Conservation (phyloP, 2,329 filamentous ascomycete species). For the Fusarium torulosum region DNA sequence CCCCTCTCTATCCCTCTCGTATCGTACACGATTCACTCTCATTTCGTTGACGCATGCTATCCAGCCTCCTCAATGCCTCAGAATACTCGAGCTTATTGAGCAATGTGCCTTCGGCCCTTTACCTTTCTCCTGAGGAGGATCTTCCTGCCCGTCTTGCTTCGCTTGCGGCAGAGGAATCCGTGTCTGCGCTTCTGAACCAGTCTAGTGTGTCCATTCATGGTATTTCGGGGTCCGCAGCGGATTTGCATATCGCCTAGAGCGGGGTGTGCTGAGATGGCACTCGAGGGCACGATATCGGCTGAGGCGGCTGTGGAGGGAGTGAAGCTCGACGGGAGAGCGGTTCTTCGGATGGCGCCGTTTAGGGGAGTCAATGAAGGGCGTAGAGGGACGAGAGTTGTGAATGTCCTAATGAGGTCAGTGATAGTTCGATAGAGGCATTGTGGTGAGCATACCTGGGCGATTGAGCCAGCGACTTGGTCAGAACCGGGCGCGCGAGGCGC, state of each 20-base stretch:
- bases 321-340: conserved; percentile 49
- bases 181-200: conserved; percentile 70
- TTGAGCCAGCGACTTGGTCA: conserved; percentile 45
- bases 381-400: conserved; percentile 63
- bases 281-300: conserved; percentile 61
- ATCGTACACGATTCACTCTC: conserved; percentile 43
- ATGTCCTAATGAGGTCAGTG: conserved; percentile 53
- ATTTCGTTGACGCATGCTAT: conserved; percentile 12
- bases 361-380: conserved; percentile 60
- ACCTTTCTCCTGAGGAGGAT: conserved; percentile 64
- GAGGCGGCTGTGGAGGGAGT: conserved; percentile 47
- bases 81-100: conserved; percentile 29
- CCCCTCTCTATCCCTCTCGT: conserved; percentile 30
- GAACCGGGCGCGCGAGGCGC: conserved; percentile 49
- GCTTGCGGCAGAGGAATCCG: conserved; percentile 66
- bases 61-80: conserved; percentile 9
- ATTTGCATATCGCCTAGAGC: conserved; percentile 65
- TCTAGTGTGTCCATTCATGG: conserved; percentile 66
- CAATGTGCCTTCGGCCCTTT: conserved; percentile 63
- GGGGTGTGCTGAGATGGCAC: conserved; percentile 65
- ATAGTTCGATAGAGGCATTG: conserved; percentile 2
- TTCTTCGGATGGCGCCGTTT: conserved; percentile 51
- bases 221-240: conserved; percentile 70
- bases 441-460: conserved; percentile 42
- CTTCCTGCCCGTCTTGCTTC: conserved; percentile 65